Conservation (phyloP, 768 basidiomycete species). For the Tephrocybe sp. region DNA sequence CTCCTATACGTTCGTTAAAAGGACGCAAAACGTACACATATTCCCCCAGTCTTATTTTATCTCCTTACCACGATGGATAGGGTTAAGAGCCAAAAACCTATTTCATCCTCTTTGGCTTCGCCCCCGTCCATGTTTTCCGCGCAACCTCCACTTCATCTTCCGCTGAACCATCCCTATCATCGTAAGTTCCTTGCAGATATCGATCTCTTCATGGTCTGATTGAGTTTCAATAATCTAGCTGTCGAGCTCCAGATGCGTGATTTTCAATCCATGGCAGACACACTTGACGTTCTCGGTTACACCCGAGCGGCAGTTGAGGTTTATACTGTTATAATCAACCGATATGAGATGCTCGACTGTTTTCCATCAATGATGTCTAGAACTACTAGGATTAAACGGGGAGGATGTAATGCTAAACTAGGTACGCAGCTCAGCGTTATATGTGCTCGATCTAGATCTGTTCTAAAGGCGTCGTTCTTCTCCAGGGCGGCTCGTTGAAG, state of each 20-base stretch:
- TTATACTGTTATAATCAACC: constrained; percentile 1
- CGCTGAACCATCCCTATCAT: neutral
- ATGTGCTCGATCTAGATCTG: neutral
- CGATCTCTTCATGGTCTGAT: neutral
- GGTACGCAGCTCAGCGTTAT: too few species aligned
- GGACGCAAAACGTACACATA: neutral
- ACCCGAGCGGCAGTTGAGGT: neutral
- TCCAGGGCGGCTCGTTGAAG: constrained; percentile 1
- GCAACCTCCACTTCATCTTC: neutral
- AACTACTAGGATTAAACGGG: constrained; percentile 1
- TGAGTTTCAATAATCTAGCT: neutral
- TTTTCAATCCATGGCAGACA: neutral
- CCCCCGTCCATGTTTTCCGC: neutral
- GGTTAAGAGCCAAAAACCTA: neutral
- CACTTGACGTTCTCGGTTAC: constrained; percentile 3
- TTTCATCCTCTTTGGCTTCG: neutral
- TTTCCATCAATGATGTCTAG: neutral
- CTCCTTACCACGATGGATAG: neutral
- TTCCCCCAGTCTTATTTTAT: neutral
- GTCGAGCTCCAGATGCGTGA: constrained; percentile 3
- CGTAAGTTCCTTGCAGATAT: neutral
- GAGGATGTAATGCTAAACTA: neutral
- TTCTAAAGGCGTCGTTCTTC: neutral
- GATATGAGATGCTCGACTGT: constrained; percentile 1
- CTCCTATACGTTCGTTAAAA: constrained; percentile 1